Percentiles rank a stretch among this genome's conserved stretches.
These are phyloP conservation scores for Colletotrichum liaoningense DNA, from an alignment of 2,329 filamentous ascomycete species.

Conservation along the genomic window DNA sequence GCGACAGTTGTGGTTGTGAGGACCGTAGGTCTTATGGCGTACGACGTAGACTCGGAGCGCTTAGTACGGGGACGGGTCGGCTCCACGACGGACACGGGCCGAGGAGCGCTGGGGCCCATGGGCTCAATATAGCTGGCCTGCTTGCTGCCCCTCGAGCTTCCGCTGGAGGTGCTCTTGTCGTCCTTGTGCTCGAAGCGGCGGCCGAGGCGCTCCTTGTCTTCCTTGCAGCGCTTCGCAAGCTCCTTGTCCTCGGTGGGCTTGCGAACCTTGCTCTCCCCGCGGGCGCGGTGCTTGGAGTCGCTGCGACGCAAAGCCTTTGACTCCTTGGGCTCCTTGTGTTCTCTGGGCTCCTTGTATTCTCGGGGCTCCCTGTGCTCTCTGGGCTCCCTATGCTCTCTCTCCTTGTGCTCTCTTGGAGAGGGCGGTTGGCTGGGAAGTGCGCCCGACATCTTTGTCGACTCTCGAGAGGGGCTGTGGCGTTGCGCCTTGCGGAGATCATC, in stretches of 20 bases:
- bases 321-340: constrained; percentile 38
- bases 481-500: constrained; percentile 24
- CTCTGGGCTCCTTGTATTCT: background rate
- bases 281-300: constrained; percentile 40
- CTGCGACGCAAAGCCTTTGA: constrained; percentile 3
- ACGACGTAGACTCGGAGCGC: constrained; percentile 18
- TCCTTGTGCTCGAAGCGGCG: constrained; percentile 47
- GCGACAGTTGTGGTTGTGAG: constrained; percentile 11
- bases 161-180: constrained; percentile 42
- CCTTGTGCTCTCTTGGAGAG: constrained; percentile 24
- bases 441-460: constrained; percentile 40
- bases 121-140: constrained; percentile 43
- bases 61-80: background rate
- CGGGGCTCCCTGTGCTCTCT: constrained; percentile 12
- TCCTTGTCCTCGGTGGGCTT: constrained; percentile 39
- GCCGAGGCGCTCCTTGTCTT: constrained; percentile 50
- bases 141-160: constrained; percentile 38
- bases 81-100: constrained; percentile 11
- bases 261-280: constrained; percentile 42
- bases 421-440: constrained; percentile 41
- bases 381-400: too few species aligned
- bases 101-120: constrained; percentile 20
- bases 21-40: constrained; percentile 14
- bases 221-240: constrained; percentile 40
- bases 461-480: constrained; percentile 23